Percentiles rank a stretch among this genome's conserved stretches.
Evolutionary conservation across 306 rosid species (phyloP).

Genomic region (Quercus gilva): DNA sequence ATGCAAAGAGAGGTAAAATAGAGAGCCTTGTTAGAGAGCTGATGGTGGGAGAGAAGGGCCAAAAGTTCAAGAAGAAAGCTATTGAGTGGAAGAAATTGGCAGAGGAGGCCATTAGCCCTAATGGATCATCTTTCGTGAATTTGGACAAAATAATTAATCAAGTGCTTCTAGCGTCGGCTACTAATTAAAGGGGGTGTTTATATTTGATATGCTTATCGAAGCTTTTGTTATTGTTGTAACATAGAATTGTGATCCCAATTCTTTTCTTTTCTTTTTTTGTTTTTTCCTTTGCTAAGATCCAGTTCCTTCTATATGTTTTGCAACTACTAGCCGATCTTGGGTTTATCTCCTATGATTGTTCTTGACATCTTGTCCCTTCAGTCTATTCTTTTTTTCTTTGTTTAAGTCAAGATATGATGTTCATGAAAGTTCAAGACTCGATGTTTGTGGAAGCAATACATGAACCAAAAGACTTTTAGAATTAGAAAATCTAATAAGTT

Average conservation of each 20-base stretch:
- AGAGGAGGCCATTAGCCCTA: neutral
- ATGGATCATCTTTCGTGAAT: slow-evolving; percentile 46
- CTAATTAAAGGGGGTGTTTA: neutral
- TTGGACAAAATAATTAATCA: slow-evolving; percentile 22
- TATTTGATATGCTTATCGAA: neutral
- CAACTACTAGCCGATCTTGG: too few relatives aligned
- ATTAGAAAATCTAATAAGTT: too few relatives aligned
- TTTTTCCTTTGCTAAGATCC: neutral
- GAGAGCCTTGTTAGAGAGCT: slow-evolving; percentile 49
- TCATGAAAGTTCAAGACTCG: too few relatives aligned
- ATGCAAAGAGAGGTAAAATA: slow-evolving; percentile 36
- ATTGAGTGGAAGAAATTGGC: slow-evolving; percentile 50
- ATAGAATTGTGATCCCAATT: neutral
- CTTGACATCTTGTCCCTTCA: too few relatives aligned
- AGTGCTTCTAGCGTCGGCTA: slow-evolving; percentile 17
- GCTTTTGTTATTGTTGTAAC: neutral
- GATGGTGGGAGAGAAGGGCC: slow-evolving; percentile 57
- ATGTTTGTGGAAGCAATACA: too few relatives aligned
- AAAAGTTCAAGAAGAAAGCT: slow-evolving; percentile 42
- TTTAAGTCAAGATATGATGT: too few relatives aligned
- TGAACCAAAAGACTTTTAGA: too few relatives aligned
- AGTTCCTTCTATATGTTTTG: too few relatives aligned
- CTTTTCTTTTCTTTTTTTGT: neutral
- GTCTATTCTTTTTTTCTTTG: too few relatives aligned
- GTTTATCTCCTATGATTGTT: too few relatives aligned